phyloP scores from a whole-genome alignment of 768 basidiomycete genomes.

The Xerocomellus amylosporus region DNA sequence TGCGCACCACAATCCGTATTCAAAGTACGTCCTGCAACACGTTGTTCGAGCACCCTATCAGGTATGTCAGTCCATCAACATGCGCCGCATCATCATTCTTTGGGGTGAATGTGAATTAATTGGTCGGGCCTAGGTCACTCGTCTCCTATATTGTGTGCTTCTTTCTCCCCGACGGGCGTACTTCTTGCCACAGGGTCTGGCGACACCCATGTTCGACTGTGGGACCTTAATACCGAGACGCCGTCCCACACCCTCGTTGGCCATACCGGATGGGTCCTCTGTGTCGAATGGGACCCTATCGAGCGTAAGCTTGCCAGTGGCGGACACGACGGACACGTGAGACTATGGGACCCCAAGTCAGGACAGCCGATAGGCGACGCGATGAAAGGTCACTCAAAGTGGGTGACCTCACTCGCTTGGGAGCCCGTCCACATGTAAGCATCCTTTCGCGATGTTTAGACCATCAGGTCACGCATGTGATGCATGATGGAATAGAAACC shows the following conservation, averaged over 20 bases:
- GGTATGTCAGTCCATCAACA: constrained; percentile 43
- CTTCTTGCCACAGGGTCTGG: constrained; percentile 94
- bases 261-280: constrained; percentile 95
- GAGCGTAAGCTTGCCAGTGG: constrained; percentile 90
- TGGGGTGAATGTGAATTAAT: constrained; percentile 4
- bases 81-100: neutral
- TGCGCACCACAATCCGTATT: constrained; percentile 97
- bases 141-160: constrained; percentile 90
- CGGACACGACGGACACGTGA: constrained; percentile 89
- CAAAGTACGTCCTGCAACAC: constrained; percentile 86
- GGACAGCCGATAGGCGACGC: constrained; percentile 88
- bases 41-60: constrained; percentile 90
- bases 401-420: constrained; percentile 94
- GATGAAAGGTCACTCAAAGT: constrained; percentile 91
- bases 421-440: constrained; percentile 91
- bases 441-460: neutral
- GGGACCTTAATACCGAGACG: constrained; percentile 92
- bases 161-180: constrained; percentile 91
- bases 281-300: constrained; percentile 95
- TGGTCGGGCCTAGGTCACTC: constrained; percentile 62
- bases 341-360: constrained; percentile 91
- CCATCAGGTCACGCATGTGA: constrained; percentile 1
- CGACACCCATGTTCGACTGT: constrained; percentile 87
- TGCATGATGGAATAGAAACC: constrained; percentile 51
- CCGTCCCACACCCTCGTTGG: constrained; percentile 85